Percentiles rank a stretch among this genome's conserved stretches.
Conservation (phyloP, 1,284 basidiomycete genomes). For the Meripilus lineatus region DNA sequence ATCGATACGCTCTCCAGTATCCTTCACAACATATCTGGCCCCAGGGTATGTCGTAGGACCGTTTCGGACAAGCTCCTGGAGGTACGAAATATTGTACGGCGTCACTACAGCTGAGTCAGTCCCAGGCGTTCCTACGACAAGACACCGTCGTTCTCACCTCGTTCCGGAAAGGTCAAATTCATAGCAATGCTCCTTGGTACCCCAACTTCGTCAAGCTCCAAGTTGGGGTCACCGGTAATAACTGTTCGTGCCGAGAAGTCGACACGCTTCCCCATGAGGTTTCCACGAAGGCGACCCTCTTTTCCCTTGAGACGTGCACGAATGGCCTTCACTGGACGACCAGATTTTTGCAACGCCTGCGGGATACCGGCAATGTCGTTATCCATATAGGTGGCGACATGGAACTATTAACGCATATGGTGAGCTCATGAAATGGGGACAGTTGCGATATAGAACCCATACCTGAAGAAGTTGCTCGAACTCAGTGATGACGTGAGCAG, state of each 20-base stretch:
- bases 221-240: slow-evolving; percentile 98
- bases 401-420: slow-evolving; percentile 56
- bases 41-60: slow-evolving; percentile 96
- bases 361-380: slow-evolving; percentile 99
- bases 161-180: slow-evolving; percentile 96
- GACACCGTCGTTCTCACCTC: slow-evolving; percentile 61
- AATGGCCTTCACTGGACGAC: slow-evolving; percentile 97
- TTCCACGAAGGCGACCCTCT: slow-evolving; percentile 96
- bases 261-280: slow-evolving; percentile 99
- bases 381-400: slow-evolving; percentile 99
- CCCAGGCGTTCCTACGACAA: slow-evolving; percentile 1
- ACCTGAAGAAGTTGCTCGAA: slow-evolving; percentile 96
- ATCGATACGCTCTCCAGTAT: slow-evolving; percentile 98
- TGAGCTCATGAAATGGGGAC: not conserved
- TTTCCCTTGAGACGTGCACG: slow-evolving; percentile 98
- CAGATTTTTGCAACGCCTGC: slow-evolving; percentile 96
- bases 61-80: slow-evolving; percentile 95
- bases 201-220: slow-evolving; percentile 96
- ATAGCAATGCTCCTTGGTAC: slow-evolving; percentile 97
- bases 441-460: slow-evolving; percentile 11
- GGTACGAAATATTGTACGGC: slow-evolving; percentile 93
- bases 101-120: slow-evolving; percentile 59
- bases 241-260: slow-evolving; percentile 99
- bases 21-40: slow-evolving; percentile 95
- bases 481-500: slow-evolving; percentile 93